phyloP scores from a whole-genome alignment of 75 land plant genomes.

The Cryptomeria japonica region DNA sequence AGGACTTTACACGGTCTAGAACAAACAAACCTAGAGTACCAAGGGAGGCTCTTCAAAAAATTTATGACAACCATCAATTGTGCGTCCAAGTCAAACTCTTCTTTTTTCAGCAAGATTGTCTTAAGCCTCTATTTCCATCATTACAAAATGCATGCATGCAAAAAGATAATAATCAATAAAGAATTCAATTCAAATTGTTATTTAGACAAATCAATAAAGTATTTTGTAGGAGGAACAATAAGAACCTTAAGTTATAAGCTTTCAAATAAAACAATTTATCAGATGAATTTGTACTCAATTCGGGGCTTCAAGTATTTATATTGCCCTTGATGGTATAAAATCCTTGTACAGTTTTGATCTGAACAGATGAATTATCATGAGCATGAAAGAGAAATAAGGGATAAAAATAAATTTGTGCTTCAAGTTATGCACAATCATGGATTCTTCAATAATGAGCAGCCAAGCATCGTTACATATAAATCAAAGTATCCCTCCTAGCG shows the following conservation, averaged over 20 bases:
- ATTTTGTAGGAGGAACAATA: not conserved
- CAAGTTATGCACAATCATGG: slow-evolving; percentile 3
- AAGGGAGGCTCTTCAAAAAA: not conserved
- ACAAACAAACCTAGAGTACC: not conserved
- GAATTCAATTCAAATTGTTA: not conserved
- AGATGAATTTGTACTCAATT: not conserved
- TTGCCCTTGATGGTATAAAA: not conserved
- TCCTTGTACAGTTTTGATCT: not conserved
- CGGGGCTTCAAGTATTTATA: not conserved
- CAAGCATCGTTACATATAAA: not conserved
- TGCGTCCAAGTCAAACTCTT: not conserved
- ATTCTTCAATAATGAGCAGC: not conserved
- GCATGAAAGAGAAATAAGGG: not conserved
- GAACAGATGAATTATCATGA: not conserved
- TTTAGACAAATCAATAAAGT: not conserved
- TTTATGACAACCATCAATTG: not conserved
- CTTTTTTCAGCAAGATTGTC: not conserved
- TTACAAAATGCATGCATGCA: not conserved
- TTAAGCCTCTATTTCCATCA: not conserved
- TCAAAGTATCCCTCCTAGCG: not conserved
- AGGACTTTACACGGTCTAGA: not conserved
- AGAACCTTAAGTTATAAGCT: not conserved
- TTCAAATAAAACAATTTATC: slow-evolving; percentile 5
- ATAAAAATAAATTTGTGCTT: not conserved
- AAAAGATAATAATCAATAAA: not conserved